Evolutionary conservation across 2,329 filamentous ascomycete species (phyloP).

Genomic region (Tolypocladium amazonense): DNA sequence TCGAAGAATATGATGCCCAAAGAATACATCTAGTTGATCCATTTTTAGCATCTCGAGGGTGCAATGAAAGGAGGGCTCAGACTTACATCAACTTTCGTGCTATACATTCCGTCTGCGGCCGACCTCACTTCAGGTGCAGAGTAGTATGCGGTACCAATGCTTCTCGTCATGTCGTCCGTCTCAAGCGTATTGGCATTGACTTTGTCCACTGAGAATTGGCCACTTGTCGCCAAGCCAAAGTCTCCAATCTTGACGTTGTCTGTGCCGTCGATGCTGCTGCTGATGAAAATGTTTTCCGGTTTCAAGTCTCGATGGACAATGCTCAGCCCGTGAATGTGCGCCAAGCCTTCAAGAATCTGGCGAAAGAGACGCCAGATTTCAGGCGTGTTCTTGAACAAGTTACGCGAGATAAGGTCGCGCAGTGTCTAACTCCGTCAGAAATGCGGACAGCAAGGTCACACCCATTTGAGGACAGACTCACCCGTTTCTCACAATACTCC

Average conservation of each 20-base stretch:
- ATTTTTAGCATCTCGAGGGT: neutral
- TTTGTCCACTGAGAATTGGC: slow-evolving; percentile 60
- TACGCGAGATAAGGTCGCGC: slow-evolving; percentile 72
- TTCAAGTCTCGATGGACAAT: slow-evolving; percentile 96
- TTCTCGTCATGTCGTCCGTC: slow-evolving; percentile 56
- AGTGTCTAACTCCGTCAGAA: slow-evolving; percentile 45
- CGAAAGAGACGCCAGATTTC: slow-evolving; percentile 86
- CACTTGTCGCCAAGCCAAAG: slow-evolving; percentile 87
- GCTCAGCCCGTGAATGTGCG: slow-evolving; percentile 79
- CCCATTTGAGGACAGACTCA: slow-evolving; percentile 25
- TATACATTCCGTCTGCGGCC: slow-evolving; percentile 65
- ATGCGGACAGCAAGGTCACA: neutral
- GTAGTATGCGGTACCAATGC: slow-evolving; percentile 74
- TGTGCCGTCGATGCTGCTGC: slow-evolving; percentile 53
- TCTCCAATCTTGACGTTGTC: slow-evolving; percentile 94
- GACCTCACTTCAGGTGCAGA: slow-evolving; percentile 86
- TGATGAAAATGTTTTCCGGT: slow-evolving; percentile 93
- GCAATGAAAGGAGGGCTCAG: neutral
- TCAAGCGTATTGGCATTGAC: slow-evolving; percentile 29
- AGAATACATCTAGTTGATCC: slow-evolving; percentile 66
- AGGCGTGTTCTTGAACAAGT: slow-evolving; percentile 60
- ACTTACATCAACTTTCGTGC: slow-evolving; percentile 80
- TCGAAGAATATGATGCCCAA: slow-evolving; percentile 97
- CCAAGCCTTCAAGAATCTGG: slow-evolving; percentile 81
- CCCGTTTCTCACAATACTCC: slow-evolving; percentile 93